phyloP scores from a whole-genome alignment of 495 filamentous ascomycete genomes.

The Cudoniella acicularis region DNA sequence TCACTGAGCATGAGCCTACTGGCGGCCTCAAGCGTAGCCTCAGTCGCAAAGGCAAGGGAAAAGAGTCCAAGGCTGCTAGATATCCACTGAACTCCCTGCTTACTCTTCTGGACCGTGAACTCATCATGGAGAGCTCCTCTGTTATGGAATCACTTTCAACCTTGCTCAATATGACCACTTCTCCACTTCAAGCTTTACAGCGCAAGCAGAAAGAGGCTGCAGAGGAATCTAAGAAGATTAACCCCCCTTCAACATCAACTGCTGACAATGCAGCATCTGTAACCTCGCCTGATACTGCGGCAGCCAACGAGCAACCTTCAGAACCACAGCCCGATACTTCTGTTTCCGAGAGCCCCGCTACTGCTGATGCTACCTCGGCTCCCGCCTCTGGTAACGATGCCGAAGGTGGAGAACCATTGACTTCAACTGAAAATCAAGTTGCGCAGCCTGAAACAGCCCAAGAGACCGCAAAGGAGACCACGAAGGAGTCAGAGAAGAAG shows the following conservation, averaged over 20 bases:
- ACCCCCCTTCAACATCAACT: slow-evolving; percentile 52
- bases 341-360: slow-evolving; percentile 9
- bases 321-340: slow-evolving; percentile 20
- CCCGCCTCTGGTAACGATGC: slow-evolving; percentile 10
- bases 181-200: slow-evolving; percentile 76
- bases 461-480: slow-evolving; percentile 1
- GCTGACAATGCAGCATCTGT: slow-evolving; percentile 26
- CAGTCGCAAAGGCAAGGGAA: slow-evolving; percentile 82
- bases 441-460: slow-evolving; percentile 35
- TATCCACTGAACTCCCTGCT: slow-evolving; percentile 90
- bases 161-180: slow-evolving; percentile 82
- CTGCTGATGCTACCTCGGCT: slow-evolving; percentile 4
- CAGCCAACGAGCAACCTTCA: slow-evolving; percentile 8
- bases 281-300: slow-evolving; percentile 18
- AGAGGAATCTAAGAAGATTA: slow-evolving; percentile 47
- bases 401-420: slow-evolving; percentile 37
- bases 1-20: slow-evolving; percentile 86
- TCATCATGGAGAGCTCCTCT: slow-evolving; percentile 90
- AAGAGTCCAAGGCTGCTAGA: slow-evolving; percentile 73
- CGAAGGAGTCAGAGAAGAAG: slow-evolving; percentile 54
- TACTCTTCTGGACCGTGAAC: slow-evolving; percentile 78
- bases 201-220: slow-evolving; percentile 72
- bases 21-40: slow-evolving; percentile 69
- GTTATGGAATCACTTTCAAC: slow-evolving; percentile 93
- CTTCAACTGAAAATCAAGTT: slow-evolving; percentile 43